These are phyloP conservation scores for Pisolithus albus DNA, from an alignment of 768 basidiomycete genomes.

Conservation along the genomic window DNA sequence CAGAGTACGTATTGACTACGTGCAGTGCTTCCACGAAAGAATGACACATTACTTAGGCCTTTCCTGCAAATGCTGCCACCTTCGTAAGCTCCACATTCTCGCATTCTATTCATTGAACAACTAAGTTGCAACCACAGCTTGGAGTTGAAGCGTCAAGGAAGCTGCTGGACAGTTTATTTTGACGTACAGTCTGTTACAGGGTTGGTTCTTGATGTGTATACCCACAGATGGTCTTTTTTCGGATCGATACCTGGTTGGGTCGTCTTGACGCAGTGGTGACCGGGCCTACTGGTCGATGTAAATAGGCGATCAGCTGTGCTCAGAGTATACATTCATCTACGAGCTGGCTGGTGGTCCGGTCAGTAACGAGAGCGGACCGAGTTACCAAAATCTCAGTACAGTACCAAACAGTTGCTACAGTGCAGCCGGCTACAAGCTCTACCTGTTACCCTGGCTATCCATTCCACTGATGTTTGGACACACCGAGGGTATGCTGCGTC, in stretches of 20 bases:
- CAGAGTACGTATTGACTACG: slow-evolving; percentile 42
- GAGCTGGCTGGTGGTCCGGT: too few species aligned
- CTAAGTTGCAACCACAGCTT: slow-evolving; percentile 42
- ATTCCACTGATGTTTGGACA: too few species aligned
- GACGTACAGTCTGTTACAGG: slow-evolving; percentile 5
- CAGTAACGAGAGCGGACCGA: too few species aligned
- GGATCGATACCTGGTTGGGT: too few species aligned
- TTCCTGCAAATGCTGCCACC: slow-evolving; percentile 95
- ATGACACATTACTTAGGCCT: slow-evolving; percentile 50
- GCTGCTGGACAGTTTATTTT: slow-evolving; percentile 65
- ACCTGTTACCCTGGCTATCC: too few species aligned
- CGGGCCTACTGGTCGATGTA: too few species aligned
- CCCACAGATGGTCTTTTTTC: neutral
- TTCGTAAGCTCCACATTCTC: slow-evolving; percentile 52
- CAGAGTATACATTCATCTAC: too few species aligned
- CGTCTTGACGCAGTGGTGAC: neutral
- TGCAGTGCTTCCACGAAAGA: neutral
- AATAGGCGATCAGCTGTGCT: too few species aligned
- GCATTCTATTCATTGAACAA: neutral
- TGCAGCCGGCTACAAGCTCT: too few species aligned
- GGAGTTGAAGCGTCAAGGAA: slow-evolving; percentile 91
- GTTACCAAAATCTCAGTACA: too few species aligned
- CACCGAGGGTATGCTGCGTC: too few species aligned
- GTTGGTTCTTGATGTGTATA: neutral
- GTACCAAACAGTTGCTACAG: too few species aligned